Evolutionary conservation across 352 stramenopile genomes (phyloP).

Genomic region (Globisporangium alternatum): DNA sequence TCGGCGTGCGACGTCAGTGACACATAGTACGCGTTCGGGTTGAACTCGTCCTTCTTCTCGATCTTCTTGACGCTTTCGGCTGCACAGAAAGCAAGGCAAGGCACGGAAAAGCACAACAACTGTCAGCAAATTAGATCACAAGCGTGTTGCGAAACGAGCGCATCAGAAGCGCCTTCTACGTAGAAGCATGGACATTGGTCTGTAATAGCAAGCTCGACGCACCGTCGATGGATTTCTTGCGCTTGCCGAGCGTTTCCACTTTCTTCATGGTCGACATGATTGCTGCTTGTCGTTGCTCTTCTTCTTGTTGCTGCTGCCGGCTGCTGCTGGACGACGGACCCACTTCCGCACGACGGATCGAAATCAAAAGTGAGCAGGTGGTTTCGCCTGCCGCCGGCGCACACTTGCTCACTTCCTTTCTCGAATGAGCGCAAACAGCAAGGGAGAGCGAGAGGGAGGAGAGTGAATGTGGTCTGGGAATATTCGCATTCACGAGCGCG

Average conservation of each 20-base stretch:
- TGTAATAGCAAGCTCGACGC: too few species aligned
- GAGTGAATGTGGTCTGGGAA: neutral
- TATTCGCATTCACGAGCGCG: slow-evolving; percentile 10
- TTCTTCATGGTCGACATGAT: slow-evolving; percentile 61
- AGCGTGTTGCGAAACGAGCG: too few species aligned
- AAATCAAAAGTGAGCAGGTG: slow-evolving; percentile 18
- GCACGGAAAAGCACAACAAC: neutral
- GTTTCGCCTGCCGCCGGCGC: slow-evolving; percentile 7
- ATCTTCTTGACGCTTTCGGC: slow-evolving; percentile 82
- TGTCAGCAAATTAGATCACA: slow-evolving; percentile 12
- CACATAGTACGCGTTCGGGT: slow-evolving; percentile 86
- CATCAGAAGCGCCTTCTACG: neutral
- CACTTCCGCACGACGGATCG: slow-evolving; percentile 18
- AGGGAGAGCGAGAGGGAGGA: slow-evolving; percentile 8
- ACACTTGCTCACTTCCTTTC: neutral
- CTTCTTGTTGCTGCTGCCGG: neutral
- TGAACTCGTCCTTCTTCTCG: slow-evolving; percentile 82
- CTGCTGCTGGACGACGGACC: slow-evolving; percentile 8
- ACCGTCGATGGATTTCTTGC: slow-evolving; percentile 88
- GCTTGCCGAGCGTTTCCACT: slow-evolving; percentile 83
- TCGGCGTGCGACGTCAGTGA: slow-evolving; percentile 86
- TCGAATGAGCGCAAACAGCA: neutral
- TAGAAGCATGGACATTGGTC: too few species aligned
- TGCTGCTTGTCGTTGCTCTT: slow-evolving; percentile 7
- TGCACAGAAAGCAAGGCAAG: slow-evolving; percentile 14